These are phyloP conservation scores for Schizochytrium sp. DNA, from an alignment of 108 stramenopile species.

Conservation along the genomic window DNA sequence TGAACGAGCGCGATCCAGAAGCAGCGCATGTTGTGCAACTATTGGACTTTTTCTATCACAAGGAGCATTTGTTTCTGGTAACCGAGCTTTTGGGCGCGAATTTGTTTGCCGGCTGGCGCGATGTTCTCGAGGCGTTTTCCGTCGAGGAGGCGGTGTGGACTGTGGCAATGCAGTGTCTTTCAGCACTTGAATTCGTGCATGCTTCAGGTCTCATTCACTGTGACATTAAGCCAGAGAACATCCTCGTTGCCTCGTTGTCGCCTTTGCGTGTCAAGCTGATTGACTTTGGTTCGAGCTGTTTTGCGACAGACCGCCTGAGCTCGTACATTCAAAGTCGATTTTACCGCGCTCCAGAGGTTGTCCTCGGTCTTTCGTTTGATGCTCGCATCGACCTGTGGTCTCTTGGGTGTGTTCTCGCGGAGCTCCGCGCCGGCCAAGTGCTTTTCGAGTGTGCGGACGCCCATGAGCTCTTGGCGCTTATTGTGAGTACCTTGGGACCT, in stretches of 20 bases:
- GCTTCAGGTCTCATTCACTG: constrained; percentile 81
- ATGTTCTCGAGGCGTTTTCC: not conserved
- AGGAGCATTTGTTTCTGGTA: constrained; percentile 92
- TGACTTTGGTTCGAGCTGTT: constrained; percentile 96
- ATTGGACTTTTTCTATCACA: constrained; percentile 89
- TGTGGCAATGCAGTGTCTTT: constrained; percentile 64
- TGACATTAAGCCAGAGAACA: constrained; percentile 98
- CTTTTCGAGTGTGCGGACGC: constrained; percentile 29
- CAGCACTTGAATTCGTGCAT: constrained; percentile 84
- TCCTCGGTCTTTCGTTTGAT: constrained; percentile 44
- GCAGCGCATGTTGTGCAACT: constrained; percentile 73
- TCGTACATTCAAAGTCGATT: constrained; percentile 90
- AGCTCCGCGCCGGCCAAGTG: constrained; percentile 47
- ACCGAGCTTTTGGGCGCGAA: constrained; percentile 90
- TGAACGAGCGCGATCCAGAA: constrained; percentile 60
- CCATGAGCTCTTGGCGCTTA: not conserved
- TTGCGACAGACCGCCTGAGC: constrained; percentile 79
- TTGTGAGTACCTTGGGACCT: not conserved
- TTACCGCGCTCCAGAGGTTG: constrained; percentile 96
- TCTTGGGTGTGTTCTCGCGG: constrained; percentile 47
- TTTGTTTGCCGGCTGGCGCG: constrained; percentile 57
- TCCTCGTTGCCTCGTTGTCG: constrained; percentile 65
- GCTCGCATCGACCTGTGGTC: constrained; percentile 46
- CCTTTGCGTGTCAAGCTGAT: constrained; percentile 82
- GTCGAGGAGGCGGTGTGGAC: constrained; percentile 84